These are phyloP conservation scores for Euphorbia tirucalli DNA, from an alignment of 345 rosid species.

Conservation along the genomic window DNA sequence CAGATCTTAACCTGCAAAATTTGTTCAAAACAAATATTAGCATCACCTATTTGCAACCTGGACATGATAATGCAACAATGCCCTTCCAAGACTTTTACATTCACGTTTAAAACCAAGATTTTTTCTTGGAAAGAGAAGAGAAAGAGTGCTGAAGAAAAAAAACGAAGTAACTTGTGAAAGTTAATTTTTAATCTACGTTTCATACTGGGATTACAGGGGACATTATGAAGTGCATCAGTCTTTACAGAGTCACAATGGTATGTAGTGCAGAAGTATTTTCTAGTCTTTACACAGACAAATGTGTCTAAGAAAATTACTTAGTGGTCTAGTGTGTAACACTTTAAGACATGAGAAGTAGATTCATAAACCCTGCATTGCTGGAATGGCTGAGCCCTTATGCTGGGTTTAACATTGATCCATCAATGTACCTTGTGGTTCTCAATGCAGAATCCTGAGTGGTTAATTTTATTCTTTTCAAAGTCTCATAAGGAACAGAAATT, in stretches of 20 bases:
- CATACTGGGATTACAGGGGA: neutral
- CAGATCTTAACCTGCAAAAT: conserved; percentile 84
- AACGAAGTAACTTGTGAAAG: neutral
- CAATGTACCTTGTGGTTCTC: neutral
- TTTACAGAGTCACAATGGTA: neutral
- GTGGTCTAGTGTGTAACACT: neutral
- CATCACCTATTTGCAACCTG: conserved; percentile 18
- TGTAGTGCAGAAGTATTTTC: neutral
- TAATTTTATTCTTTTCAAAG: neutral
- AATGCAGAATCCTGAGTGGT: neutral
- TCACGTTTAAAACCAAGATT: conserved; percentile 6
- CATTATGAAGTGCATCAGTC: neutral
- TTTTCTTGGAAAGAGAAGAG: neutral
- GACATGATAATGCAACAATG: conserved; percentile 16
- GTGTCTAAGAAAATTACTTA: neutral
- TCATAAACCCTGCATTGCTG: neutral
- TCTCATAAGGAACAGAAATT: neutral
- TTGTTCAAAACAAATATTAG: conserved; percentile 13
- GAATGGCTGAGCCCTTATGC: neutral
- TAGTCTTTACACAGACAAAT: neutral
- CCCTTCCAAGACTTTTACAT: conserved; percentile 9
- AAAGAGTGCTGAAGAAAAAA: neutral
- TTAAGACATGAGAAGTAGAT: neutral
- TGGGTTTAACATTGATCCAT: neutral
- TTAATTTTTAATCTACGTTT: neutral